Evolutionary conservation across 2,329 filamentous ascomycete genomes (phyloP).

Genomic region (Penicillium glabrum): DNA sequence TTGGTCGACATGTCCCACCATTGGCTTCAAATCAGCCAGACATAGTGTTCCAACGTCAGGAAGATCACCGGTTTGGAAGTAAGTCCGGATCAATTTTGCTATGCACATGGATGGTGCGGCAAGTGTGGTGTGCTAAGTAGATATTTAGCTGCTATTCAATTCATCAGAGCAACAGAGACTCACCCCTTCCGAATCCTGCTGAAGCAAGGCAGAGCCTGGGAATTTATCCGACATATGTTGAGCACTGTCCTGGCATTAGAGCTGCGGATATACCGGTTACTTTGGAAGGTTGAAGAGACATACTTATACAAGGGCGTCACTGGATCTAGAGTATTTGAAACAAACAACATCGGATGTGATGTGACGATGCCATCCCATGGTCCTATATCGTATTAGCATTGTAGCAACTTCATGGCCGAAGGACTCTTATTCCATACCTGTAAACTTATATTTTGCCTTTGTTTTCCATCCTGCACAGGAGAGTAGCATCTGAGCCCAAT

Average conservation of each 20-base stretch:
- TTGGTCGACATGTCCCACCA: conserved; percentile 20
- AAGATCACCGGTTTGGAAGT: conserved; percentile 44
- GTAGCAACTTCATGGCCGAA: background rate
- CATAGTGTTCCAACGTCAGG: conserved; percentile 39
- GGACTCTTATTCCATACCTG: conserved; percentile 22
- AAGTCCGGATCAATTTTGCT: conserved; percentile 35
- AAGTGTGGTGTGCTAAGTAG: conserved; percentile 32
- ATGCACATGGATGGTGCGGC: conserved; percentile 40
- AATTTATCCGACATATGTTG: conserved; percentile 42
- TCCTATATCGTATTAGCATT: conserved; percentile 9
- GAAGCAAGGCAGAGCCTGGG: conserved; percentile 45
- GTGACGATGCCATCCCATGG: conserved; percentile 30
- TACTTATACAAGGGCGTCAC: conserved; percentile 54
- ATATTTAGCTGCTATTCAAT: background rate
- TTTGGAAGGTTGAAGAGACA: background rate
- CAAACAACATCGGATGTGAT: conserved; percentile 56
- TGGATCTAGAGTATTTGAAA: conserved; percentile 59
- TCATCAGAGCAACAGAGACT: conserved; percentile 19
- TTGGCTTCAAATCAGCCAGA: conserved; percentile 36
- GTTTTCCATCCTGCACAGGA: conserved; percentile 40
- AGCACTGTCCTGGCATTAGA: conserved; percentile 24
- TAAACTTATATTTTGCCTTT: conserved; percentile 34
- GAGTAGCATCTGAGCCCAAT: conserved; percentile 40
- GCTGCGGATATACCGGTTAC: background rate
- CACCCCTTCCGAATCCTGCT: conserved; percentile 46